These are phyloP conservation scores for Ajuga chamaepitys DNA, from an alignment of 257 asterid genomes.

Conservation along the genomic window DNA sequence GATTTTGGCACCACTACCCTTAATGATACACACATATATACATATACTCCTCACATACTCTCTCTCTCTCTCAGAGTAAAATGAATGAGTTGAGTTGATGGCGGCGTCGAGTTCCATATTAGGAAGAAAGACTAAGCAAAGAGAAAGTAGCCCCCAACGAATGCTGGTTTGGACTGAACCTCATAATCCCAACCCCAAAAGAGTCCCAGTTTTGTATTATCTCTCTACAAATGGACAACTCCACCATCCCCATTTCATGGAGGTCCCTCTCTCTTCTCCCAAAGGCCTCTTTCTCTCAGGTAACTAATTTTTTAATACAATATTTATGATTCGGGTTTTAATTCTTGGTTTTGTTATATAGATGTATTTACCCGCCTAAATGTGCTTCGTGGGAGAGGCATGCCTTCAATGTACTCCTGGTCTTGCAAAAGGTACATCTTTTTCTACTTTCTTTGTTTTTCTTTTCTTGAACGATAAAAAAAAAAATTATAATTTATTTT, in stretches of 20 bases:
- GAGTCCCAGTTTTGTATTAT: conserved; percentile 64
- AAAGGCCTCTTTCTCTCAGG: conserved; percentile 61
- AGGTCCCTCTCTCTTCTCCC: conserved; percentile 65
- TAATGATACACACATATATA: no score
- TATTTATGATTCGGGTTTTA: neutral
- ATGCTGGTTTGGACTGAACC: conserved; percentile 55
- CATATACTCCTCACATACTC: no score
- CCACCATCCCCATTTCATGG: conserved; percentile 92
- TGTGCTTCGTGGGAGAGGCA: conserved; percentile 72
- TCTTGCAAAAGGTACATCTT: conserved; percentile 57
- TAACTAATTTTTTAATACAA: neutral
- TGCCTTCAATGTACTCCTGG: conserved; percentile 78
- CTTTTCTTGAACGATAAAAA: neutral
- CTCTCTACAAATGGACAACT: conserved; percentile 68
- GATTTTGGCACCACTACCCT: no score
- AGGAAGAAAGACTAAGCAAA: neutral
- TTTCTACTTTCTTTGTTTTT: neutral
- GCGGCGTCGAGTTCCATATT: no score
- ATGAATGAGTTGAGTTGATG: no score
- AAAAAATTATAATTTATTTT: neutral
- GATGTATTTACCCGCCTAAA: conserved; percentile 70
- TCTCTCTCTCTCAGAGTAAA: no score
- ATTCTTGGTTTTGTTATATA: neutral
- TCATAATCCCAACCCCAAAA: neutral
- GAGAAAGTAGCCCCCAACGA: conserved; percentile 48